phyloP scores from a whole-genome alignment of 169 alveolate genomes.

The Plasmodium knowlesi region DNA sequence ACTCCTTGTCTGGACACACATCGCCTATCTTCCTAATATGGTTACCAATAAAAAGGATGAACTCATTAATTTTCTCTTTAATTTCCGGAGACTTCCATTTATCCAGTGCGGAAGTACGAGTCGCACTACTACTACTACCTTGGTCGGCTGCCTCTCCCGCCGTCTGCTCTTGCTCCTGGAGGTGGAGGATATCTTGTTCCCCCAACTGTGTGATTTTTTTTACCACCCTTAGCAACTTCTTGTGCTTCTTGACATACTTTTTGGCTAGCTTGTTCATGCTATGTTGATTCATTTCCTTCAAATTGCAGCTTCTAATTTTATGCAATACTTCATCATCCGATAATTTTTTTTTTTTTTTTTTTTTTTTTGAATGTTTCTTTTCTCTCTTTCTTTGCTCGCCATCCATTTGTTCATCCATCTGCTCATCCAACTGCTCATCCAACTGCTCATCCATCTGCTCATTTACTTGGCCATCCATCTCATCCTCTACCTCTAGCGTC shows the following conservation, averaged over 20 bases:
- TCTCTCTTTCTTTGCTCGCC: conserved; percentile 1
- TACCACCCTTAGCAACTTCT: conserved; percentile 48
- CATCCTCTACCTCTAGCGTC: not conserved
- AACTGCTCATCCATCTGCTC: not conserved
- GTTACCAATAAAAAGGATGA: conserved; percentile 30
- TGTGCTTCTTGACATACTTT: conserved; percentile 43
- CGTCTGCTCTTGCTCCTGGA: not conserved
- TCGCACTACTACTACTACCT: not conserved
- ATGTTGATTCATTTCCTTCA: conserved; percentile 57
- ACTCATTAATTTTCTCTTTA: conserved; percentile 15
- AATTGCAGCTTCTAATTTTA: conserved; percentile 23
- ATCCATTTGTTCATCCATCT: not conserved
- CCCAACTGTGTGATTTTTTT: conserved; percentile 5
- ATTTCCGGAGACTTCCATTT: not conserved
- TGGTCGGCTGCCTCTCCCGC: not conserved
- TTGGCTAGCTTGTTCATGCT: conserved; percentile 55
- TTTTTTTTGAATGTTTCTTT: conserved; percentile 5
- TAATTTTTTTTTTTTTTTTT: conserved; percentile 31
- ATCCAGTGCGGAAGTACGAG: not conserved
- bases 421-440: not conserved
- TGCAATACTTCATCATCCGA: conserved; percentile 35
- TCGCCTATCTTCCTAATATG: conserved; percentile 7
- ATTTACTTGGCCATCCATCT: not conserved
- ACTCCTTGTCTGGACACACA: conserved; percentile 24
- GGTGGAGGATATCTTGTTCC: not conserved